Conservation (phyloP, 495 filamentous ascomycete species). For the Daldinia childiae region DNA sequence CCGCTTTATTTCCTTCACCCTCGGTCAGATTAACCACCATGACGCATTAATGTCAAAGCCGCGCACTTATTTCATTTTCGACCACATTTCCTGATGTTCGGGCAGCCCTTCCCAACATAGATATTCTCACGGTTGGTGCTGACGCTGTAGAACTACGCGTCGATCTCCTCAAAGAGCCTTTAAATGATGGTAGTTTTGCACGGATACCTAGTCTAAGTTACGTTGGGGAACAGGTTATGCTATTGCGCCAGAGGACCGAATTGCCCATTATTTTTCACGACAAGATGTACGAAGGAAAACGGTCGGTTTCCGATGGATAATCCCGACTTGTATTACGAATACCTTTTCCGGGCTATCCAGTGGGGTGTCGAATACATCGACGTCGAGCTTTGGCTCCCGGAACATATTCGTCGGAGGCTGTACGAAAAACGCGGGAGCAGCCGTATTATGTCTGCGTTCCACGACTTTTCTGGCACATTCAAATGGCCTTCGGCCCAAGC, state of each 20-base stretch:
- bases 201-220: conserved; percentile 79
- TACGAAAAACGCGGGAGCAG: conserved; percentile 76
- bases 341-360: conserved; percentile 79
- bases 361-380: conserved; percentile 91
- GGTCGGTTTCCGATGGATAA: conserved; percentile 85
- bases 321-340: conserved; percentile 75
- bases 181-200: conserved; percentile 62
- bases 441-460: conserved; percentile 85
- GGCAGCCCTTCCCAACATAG: conserved; percentile 82
- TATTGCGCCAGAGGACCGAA: conserved; percentile 81
- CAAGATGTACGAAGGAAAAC: conserved; percentile 80
- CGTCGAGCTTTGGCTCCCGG: conserved; percentile 85
- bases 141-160: conserved; percentile 86
- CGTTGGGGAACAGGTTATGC: conserved; percentile 85
- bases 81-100: conserved; percentile 87
- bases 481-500: conserved; percentile 80
- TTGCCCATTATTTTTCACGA: conserved; percentile 86
- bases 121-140: conserved; percentile 83
- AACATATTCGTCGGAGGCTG: conserved; percentile 72
- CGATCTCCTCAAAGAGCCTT: conserved; percentile 80
- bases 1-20: conserved; percentile 77
- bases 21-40: conserved; percentile 79
- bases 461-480: conserved; percentile 84
- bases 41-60: conserved; percentile 77
- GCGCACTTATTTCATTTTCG: conserved; percentile 80